Evolutionary conservation across 108 stramenopile species (phyloP).

Genomic region (Skeletonema marinoi): DNA sequence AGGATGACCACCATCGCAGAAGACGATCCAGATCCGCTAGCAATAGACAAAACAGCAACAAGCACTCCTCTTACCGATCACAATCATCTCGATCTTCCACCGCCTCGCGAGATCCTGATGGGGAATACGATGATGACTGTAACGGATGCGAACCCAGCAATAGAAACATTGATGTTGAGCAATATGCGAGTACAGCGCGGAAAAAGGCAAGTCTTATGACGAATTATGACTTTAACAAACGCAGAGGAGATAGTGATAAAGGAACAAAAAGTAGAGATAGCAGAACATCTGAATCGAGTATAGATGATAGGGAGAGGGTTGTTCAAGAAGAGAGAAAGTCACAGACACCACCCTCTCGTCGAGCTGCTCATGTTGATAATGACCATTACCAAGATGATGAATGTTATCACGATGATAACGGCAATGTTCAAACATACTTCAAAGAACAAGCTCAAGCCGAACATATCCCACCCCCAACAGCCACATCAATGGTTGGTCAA

Average conservation of each 20-base stretch:
- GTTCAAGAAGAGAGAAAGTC: not conserved
- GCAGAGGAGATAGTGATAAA: not conserved
- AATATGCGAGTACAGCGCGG: not conserved
- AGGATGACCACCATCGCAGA: not conserved
- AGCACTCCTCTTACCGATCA: not conserved
- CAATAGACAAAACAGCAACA: not conserved
- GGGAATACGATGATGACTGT: not conserved
- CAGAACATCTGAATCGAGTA: not conserved
- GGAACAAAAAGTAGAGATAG: not conserved
- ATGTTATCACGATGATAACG: not conserved
- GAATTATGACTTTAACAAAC: not conserved
- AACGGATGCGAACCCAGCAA: not conserved
- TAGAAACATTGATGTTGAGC: not conserved
- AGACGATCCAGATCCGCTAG: not conserved
- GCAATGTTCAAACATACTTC: not conserved
- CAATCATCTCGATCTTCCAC: not conserved
- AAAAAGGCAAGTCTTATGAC: constrained; percentile 12
- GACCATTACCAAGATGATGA: not conserved
- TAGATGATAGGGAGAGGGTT: not conserved
- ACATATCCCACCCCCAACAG: not conserved
- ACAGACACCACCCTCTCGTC: not conserved
- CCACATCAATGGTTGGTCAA: constrained; percentile 4
- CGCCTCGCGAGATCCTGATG: constrained; percentile 5
- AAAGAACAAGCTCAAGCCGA: not conserved
- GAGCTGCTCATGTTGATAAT: not conserved